Base-by-base conservation (phyloP, 2,329 filamentous ascomycete genomes). In the Atkinsonella hypoxylon region DNA sequence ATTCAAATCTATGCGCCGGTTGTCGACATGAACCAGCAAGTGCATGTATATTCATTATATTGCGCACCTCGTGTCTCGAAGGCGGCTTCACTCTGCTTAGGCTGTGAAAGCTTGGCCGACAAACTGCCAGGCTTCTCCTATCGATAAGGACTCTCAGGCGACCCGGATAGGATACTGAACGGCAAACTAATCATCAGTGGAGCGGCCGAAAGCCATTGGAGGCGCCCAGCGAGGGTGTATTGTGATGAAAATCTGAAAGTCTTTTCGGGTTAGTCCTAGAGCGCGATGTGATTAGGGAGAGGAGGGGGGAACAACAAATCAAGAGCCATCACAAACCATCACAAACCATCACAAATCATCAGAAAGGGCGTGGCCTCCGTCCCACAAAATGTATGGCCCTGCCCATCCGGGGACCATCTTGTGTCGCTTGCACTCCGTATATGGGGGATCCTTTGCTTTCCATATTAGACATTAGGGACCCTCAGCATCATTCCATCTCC, bases 231-330 rank as follows among this genome's bases (percentile, higher is more conserved):
- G 43, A 45, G 49, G 49, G 43, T 36, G 53, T 51, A 49, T 34
- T n/a, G 45, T 34, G 47, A 55, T 50, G 51, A 48, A 49, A 44
- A 49, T 34, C 49, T 53, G 49, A 48, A 51, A 50, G 51, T 38
- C 44, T 48, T 52, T 46, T 32, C 12, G 12, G 34, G 34, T 36
- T 36, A 26, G 34, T 15, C 34, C 1, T 15, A 10, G 34, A 15
- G 34, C 34, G 10, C 34, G 3, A 36, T 36, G 15, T 36, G 7
- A 36, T 42, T 15, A 42, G 40, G 34, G 49, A 38, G 49, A 43
- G 17, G 22, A 13, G 15, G 43, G 40, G 30, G 39, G 11, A n/a
- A n/a, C n/a, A n/a, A n/a, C 36, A 32, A 32, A 18, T 36, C 7
- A 30, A 41, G 48, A 6, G 32, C 18, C 40, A 40, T 18, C 36